Percentiles rank a stretch among this genome's conserved stretches.
Conservation (phyloP, 176 grass and related monocot species). For the Bothriochloa decipiens region DNA sequence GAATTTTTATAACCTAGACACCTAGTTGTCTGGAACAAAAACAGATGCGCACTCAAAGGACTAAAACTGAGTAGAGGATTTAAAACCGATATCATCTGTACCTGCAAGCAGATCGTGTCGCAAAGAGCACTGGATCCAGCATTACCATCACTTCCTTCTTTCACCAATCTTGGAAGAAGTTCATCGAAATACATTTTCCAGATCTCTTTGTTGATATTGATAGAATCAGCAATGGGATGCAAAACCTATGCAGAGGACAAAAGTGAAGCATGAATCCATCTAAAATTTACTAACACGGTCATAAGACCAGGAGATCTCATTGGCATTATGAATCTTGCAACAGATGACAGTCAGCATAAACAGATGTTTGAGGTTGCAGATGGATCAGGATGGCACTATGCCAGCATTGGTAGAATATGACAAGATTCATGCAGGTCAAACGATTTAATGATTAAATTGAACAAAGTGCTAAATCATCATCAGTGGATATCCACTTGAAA, state of each 20-base stretch:
- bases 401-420: not conserved
- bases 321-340: constrained; percentile 18
- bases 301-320: constrained; percentile 15
- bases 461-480: not conserved
- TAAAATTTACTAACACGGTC: constrained; percentile 9
- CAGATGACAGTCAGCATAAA: constrained; percentile 1
- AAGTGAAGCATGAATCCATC: constrained; percentile 32
- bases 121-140: constrained; percentile 88
- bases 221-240: constrained; percentile 76
- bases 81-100: constrained; percentile 34
- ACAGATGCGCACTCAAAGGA: not conserved
- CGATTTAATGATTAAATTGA: not conserved
- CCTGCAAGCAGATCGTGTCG: constrained; percentile 91
- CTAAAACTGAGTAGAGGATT: constrained; percentile 18
- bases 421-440: not conserved
- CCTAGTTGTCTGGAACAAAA: not conserved
- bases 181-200: constrained; percentile 93
- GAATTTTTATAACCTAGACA: not conserved
- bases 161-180: constrained; percentile 81
- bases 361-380: not conserved
- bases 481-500: not conserved
- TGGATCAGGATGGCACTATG: not conserved
- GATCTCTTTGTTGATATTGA: constrained; percentile 92
- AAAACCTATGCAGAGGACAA: constrained; percentile 67
- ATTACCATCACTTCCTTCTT: constrained; percentile 86